Conservation (phyloP, 2,329 filamentous ascomycete genomes). For the Phialophora macrospora region DNA sequence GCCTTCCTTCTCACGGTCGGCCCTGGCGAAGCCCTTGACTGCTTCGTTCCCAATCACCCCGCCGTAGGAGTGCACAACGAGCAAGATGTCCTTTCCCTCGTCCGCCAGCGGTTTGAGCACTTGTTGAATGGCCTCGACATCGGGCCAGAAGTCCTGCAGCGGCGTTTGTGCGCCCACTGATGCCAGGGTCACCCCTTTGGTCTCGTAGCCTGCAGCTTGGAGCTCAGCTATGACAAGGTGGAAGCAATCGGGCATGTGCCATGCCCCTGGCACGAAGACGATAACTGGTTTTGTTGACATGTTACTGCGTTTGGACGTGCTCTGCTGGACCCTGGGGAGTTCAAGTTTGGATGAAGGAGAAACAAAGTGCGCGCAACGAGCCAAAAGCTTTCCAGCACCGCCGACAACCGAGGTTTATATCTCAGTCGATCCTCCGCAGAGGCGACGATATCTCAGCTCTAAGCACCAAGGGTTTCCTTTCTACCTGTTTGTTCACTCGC, state of each 20-base stretch:
- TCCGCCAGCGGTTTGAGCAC: slow-evolving; percentile 39
- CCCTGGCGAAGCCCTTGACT: slow-evolving; percentile 40
- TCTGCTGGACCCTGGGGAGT: not conserved
- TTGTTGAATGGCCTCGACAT: slow-evolving; percentile 44
- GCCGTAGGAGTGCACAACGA: slow-evolving; percentile 46
- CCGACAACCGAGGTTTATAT: slow-evolving; percentile 1
- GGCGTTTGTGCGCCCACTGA: slow-evolving; percentile 43
- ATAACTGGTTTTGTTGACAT: slow-evolving; percentile 39
- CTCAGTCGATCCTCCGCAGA: not conserved
- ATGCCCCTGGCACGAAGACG: slow-evolving; percentile 50
- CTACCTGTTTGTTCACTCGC: not conserved
- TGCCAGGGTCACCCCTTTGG: slow-evolving; percentile 42
- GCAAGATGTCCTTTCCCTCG: slow-evolving; percentile 40
- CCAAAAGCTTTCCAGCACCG: not conserved
- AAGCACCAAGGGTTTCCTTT: not conserved
- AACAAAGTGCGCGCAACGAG: not conserved
- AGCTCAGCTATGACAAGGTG: slow-evolving; percentile 43
- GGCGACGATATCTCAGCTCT: not conserved
- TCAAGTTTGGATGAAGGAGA: not conserved
- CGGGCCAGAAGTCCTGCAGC: slow-evolving; percentile 45
- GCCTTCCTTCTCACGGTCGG: slow-evolving; percentile 38
- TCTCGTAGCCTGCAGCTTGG: slow-evolving; percentile 43
- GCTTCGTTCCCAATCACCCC: slow-evolving; percentile 43
- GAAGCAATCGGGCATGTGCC: slow-evolving; percentile 45
- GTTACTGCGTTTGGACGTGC: not conserved